A percentile compares a stretch with the other conserved stretches of the same genome.
phyloP scores from a whole-genome alignment of 1,284 basidiomycete genomes.

The Singerocomus inundabilis region DNA sequence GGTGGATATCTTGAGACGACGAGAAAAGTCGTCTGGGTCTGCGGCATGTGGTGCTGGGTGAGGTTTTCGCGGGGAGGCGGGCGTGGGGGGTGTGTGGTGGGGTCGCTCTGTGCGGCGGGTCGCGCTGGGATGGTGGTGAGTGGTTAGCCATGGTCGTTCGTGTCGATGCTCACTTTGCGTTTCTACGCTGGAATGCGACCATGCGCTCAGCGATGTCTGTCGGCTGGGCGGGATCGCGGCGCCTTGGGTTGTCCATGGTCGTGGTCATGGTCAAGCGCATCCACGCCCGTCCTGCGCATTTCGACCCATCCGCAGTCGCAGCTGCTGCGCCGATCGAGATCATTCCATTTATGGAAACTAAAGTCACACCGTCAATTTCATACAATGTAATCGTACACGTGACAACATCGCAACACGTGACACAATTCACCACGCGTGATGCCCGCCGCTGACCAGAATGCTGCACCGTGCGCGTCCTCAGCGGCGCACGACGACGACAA shows the following conservation, averaged over 20 bases:
- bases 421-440: slow-evolving; percentile 58
- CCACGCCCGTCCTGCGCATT: slow-evolving; percentile 1
- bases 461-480: slow-evolving; percentile 33
- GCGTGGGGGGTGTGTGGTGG: slow-evolving; percentile 26
- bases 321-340: slow-evolving; percentile 36
- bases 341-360: slow-evolving; percentile 19
- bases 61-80: slow-evolving; percentile 26
- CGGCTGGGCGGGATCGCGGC: slow-evolving; percentile 43
- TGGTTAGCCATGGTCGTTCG: too few species aligned
- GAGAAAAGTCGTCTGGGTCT: slow-evolving; percentile 68
- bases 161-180: slow-evolving; percentile 50
- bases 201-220: slow-evolving; percentile 69
- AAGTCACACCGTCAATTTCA: slow-evolving; percentile 3
- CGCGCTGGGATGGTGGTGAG: slow-evolving; percentile 34
- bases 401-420: neutral
- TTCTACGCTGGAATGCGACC: slow-evolving; percentile 61
- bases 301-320: slow-evolving; percentile 28
- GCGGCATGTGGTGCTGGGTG: slow-evolving; percentile 27
- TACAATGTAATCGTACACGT: slow-evolving; percentile 12
- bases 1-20: slow-evolving; percentile 63
- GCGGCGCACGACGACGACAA: neutral
- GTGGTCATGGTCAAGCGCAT: slow-evolving; percentile 11
- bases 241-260: slow-evolving; percentile 17
- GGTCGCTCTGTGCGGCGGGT: slow-evolving; percentile 48
- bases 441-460: slow-evolving; percentile 69